Base-by-base conservation (phyloP, 2,329 filamentous ascomycete genomes). In the Aspergillus glaucus region DNA sequence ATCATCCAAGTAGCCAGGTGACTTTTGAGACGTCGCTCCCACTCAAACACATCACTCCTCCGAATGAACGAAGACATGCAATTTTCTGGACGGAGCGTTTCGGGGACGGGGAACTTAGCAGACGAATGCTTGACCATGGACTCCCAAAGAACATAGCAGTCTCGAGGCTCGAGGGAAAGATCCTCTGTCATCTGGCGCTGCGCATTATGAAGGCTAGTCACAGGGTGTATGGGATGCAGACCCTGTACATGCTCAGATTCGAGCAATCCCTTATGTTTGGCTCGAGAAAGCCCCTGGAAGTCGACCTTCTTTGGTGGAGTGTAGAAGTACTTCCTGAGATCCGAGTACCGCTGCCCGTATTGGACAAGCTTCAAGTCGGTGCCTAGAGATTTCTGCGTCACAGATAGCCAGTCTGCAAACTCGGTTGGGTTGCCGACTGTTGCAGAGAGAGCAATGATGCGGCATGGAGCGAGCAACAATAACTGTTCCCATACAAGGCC, bases 401-500 rank as follows among this genome's bases (percentile, higher is more conserved):
- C 75, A 1, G 72, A 71, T 0, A 92, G 74, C 87, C 87, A 91
- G 24, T 76, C 72, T 46, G 74, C 79, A 67, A 92, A 89, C 57
- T 86, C 80, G 1, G 77, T 64, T 0, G 86, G 85, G 54, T 91
- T 91, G 3, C 86, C 87, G 12, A 92, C 84, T 0, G 87, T 92
- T 1, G 87, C 87, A 1, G 87, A 91, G 1, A 92, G 75, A 0
- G 87, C 87, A 54, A 91, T 86, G 44, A 92, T 86, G 0, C 85
- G 87, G 55, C 86, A 91, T 1, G 86, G 86, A 0, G 86, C 79
- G 52, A 88, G 75, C 1, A 91, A 75, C 1, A 91, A 71, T 3
- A 92, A 73, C 60, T 91, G 86, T 58, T 92, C 86, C 86, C 86
- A 92, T 2, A 90, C 75, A 1, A 89, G 71, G 46, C 86, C 86